Evolutionary conservation across 2,329 filamentous ascomycete species (phyloP).

Genomic region (Fusarium brevicatenulatum): DNA sequence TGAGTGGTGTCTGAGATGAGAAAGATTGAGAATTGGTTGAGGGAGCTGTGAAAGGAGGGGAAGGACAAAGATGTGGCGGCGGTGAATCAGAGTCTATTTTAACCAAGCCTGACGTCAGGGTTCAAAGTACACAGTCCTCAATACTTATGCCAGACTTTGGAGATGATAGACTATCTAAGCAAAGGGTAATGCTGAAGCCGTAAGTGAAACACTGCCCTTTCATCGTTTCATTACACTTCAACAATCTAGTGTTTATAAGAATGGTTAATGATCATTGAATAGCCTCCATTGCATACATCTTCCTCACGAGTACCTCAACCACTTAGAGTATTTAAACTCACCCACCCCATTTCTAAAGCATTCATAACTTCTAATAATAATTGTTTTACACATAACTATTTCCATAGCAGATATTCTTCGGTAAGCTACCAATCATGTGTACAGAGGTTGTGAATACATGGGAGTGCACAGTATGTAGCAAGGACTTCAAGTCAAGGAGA

Average conservation of each 20-base stretch:
- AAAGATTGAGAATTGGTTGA: rapidly evolving
- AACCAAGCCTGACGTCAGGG: neutral
- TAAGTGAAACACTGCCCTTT: too few relatives aligned
- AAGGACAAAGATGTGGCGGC: neutral
- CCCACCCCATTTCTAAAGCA: too few relatives aligned
- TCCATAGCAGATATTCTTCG: too few relatives aligned
- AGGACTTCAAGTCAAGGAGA: neutral
- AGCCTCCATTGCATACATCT: too few relatives aligned
- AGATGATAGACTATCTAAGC: rapidly evolving
- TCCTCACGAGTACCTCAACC: too few relatives aligned
- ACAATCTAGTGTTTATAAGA: too few relatives aligned
- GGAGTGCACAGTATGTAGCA: neutral
- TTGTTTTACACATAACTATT: rapidly evolving
- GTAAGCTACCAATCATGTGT: neutral
- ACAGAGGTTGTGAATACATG: neutral
- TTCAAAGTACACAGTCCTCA: neutral
- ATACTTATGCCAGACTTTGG: too few relatives aligned
- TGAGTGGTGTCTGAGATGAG: rapidly evolving
- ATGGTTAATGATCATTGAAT: too few relatives aligned
- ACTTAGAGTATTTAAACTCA: too few relatives aligned
- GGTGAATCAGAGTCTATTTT: neutral
- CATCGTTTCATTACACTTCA: too few relatives aligned
- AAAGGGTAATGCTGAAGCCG: too few relatives aligned
- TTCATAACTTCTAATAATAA: rapidly evolving
- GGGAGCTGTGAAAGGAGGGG: neutral